Conservation (phyloP, 2,329 filamentous ascomycete species). For the Trichophyton schoenleinii region DNA sequence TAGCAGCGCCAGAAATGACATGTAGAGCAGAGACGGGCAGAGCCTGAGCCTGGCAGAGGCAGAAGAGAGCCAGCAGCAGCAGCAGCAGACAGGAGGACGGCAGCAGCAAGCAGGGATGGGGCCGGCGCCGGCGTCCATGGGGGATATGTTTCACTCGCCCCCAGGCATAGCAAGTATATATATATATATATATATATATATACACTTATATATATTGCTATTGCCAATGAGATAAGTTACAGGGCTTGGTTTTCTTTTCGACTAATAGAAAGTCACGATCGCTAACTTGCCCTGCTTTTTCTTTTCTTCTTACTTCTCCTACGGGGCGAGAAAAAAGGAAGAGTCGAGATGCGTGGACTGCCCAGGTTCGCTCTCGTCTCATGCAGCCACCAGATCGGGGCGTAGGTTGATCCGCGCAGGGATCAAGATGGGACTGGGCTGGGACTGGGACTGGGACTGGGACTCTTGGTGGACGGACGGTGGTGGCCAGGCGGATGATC, state of each 20-base stretch:
- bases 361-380: no score
- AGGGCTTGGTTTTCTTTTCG: background rate
- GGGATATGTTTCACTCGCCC: background rate
- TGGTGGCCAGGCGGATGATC: no score
- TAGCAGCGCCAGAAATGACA: background rate
- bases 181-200: no score
- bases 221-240: no score
- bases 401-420: background rate
- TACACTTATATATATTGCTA: no score
- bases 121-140: no score
- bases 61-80: background rate
- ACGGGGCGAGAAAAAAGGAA: no score
- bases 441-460: no score
- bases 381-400: background rate
- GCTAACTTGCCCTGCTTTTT: background rate
- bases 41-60: background rate
- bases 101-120: background rate
- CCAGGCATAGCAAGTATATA: background rate
- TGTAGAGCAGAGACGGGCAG: background rate
- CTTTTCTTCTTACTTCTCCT: background rate
- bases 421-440: background rate
- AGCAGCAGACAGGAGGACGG: background rate
- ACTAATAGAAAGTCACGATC: no score
- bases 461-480: no score
- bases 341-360: no score